A percentile compares a stretch with the other conserved stretches of the same genome.
Conservation (phyloP, 2,329 filamentous ascomycete genomes). For the Aspergillus puulaauensis region DNA sequence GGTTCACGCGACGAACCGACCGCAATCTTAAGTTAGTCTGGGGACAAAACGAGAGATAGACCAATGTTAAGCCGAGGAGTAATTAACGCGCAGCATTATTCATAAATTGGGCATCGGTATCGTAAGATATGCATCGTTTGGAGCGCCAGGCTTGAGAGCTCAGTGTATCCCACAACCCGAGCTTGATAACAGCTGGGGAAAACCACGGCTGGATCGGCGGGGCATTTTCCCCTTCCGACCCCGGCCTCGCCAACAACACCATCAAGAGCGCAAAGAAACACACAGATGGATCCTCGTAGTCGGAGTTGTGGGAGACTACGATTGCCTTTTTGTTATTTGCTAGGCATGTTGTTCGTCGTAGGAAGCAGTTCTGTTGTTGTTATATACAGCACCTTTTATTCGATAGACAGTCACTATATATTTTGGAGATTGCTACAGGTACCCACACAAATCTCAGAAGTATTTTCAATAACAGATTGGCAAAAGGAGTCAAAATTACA, state of each 20-base stretch:
- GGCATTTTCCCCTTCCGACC: constrained; percentile 13
- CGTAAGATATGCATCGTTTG: not conserved
- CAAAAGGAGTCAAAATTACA: no score
- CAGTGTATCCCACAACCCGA: not conserved
- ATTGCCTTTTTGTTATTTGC: no score
- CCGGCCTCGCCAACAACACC: not conserved
- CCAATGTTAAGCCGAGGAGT: not conserved
- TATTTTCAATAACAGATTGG: no score
- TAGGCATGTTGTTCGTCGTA: no score
- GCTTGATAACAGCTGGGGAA: constrained; percentile 8
- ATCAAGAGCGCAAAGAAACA: not conserved
- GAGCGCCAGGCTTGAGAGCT: not conserved
- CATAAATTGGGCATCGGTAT: not conserved
- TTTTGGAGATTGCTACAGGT: no score
- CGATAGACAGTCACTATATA: no score
- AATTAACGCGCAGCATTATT: not conserved
- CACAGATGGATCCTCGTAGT: not conserved
- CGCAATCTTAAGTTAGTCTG: constrained; percentile 1
- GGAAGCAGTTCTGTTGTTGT: no score
- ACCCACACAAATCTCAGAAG: no score
- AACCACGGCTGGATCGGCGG: constrained; percentile 13
- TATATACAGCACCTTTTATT: no score
- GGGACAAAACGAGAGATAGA: constrained; percentile 5
- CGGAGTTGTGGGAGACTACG: not conserved
- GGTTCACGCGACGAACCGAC: constrained; percentile 1